Base-by-base conservation (phyloP, 495 filamentous ascomycete species). In the Penicillium chermesinum region DNA sequence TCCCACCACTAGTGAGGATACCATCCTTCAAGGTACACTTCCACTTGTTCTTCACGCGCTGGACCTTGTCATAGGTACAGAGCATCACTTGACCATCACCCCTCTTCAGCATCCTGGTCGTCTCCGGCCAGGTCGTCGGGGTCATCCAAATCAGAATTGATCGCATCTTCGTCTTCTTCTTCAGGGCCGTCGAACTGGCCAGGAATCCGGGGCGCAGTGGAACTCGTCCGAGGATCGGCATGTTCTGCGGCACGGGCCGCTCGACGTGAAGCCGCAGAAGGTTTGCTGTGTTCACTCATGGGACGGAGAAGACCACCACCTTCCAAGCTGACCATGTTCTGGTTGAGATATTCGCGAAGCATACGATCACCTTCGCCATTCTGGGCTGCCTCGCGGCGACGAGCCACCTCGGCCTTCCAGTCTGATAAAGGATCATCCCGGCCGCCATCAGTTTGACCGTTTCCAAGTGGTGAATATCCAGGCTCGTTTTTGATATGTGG, bases 41-140 rank as follows among this genome's bases (percentile, higher is more conserved):
- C 93, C 93, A 99, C 84, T 97, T 99, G 67, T 96, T 99, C 83
- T 99, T 99, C 49, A 96, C 94, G 41, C 93, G 78, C 68, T 96
- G 91, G 15, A 99, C 93, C 74, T 99, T 99, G 73, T 99, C 93
- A 62, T 98, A 98, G 58, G 93, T 95, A 73, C 93, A 98, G 33
- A 97, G 81, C 88, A 96, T 96, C 66, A 93, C 88, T 50, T 94
- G 85, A 1, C 81, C 82, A 3, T 76, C 77, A 14, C 91, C 84
- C n/a, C 44, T 96, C 91, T 34, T 96, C 90, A 18, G 78, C 84
- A 17, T 90, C 86, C n/a, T 70, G 66, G 12, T 87, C 85, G 8
- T 88, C 83, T 38, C 85, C 83, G 9, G 82, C 69, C 12, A 85
- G 81, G 41, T 98, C 93, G 47, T 95, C 89, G 0, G 93, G 83